Percentiles rank a stretch among this genome's conserved stretches.
These are phyloP conservation scores for Metschnikowia arizonensis DNA, from an alignment of 805 yeast species.

Conservation along the genomic window DNA sequence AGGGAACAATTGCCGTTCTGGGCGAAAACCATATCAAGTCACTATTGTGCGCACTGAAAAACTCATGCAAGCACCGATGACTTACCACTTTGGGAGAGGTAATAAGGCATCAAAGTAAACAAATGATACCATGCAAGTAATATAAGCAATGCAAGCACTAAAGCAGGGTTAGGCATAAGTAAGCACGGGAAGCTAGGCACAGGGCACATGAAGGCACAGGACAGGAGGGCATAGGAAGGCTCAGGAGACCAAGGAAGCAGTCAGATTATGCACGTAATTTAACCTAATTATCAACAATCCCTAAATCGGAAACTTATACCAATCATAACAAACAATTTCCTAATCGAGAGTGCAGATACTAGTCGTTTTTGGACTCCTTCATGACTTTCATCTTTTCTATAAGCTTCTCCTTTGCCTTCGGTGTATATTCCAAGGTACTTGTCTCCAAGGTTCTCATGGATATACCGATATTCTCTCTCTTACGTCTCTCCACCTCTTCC, in stretches of 20 bases:
- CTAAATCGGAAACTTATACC: neutral
- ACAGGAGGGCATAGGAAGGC: too few species aligned
- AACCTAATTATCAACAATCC: neutral
- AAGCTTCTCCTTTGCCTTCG: constrained; percentile 39
- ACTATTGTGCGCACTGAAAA: constrained; percentile 1
- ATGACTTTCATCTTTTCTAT: constrained; percentile 10
- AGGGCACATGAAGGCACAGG: too few species aligned
- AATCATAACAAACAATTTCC: neutral
- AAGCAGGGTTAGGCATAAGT: neutral
- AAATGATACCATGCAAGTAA: neutral
- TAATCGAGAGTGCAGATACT: neutral
- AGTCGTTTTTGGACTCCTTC: neutral
- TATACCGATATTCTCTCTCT: constrained; percentile 29
- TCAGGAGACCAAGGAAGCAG: too few species aligned
- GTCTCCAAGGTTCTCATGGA: constrained; percentile 30
- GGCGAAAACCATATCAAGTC: constrained; percentile 3
- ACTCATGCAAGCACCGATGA: constrained; percentile 1
- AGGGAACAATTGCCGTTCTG: neutral
- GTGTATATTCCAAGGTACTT: constrained; percentile 39
- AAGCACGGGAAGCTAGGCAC: too few species aligned
- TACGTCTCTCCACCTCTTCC: constrained; percentile 38
- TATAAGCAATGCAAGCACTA: neutral
- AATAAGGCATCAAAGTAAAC: neutral
- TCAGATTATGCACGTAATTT: neutral
- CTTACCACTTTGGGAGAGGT: constrained; percentile 1